Evolutionary conservation across 106 monocot species (phyloP).

Genomic region (Dioscorea alata): DNA sequence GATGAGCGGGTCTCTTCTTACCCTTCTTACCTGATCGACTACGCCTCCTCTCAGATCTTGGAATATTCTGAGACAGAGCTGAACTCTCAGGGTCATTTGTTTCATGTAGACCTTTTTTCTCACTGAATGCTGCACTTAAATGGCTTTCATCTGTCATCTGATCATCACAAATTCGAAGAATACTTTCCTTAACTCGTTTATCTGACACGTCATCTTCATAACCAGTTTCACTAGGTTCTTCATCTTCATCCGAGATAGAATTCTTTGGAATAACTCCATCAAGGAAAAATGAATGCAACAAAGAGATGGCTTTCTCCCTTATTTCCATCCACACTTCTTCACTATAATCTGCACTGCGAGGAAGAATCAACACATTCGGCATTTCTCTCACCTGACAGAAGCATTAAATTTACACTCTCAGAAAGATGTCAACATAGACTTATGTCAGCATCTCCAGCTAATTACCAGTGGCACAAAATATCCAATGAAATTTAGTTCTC

Average conservation of each 20-base stretch:
- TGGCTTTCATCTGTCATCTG: slow-evolving; percentile 48
- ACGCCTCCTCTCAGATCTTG: slow-evolving; percentile 53
- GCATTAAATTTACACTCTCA: no score
- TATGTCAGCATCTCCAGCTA: no score
- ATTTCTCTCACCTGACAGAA: slow-evolving; percentile 80
- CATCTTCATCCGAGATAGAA: slow-evolving; percentile 82
- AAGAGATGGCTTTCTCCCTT: slow-evolving; percentile 78
- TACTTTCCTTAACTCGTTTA: slow-evolving; percentile 36
- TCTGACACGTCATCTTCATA: slow-evolving; percentile 51
- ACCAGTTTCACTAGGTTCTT: slow-evolving; percentile 49
- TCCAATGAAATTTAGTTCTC: no score
- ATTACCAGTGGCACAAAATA: no score
- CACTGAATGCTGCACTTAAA: slow-evolving; percentile 22
- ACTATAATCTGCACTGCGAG: slow-evolving; percentile 94
- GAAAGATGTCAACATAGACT: no score
- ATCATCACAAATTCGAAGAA: slow-evolving; percentile 18
- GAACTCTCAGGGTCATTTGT: slow-evolving; percentile 55
- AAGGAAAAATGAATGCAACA: slow-evolving; percentile 73
- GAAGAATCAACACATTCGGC: slow-evolving; percentile 98
- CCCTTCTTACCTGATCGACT: slow-evolving; percentile 88
- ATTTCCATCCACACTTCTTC: slow-evolving; percentile 99
- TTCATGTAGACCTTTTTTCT: slow-evolving; percentile 29
- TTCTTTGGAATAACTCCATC: slow-evolving; percentile 74
- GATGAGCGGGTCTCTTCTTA: slow-evolving; percentile 89
- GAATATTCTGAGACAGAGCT: slow-evolving; percentile 38